These are phyloP conservation scores for Aspergillus niger DNA, from an alignment of 2,329 filamentous ascomycete species.

Conservation along the genomic window DNA sequence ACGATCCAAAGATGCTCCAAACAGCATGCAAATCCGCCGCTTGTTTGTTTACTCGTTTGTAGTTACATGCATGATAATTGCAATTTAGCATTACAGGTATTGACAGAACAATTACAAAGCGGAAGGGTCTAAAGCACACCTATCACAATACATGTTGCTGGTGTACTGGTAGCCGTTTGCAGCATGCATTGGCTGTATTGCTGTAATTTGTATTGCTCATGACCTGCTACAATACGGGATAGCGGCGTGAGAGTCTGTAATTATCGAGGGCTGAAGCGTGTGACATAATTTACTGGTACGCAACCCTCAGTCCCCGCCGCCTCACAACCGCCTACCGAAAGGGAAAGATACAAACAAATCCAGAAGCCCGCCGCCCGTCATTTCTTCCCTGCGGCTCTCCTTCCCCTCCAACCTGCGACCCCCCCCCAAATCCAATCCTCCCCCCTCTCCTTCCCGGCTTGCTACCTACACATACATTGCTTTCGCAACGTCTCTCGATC, in stretches of 20 bases:
- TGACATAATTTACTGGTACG: constrained; percentile 1
- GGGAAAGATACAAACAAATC: constrained; percentile 36
- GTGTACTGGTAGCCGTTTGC: not conserved
- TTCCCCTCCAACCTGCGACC: constrained; percentile 17
- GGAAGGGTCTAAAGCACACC: too few relatives aligned
- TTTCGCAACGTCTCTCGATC: not conserved
- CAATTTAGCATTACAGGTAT: not conserved
- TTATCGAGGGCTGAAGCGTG: not conserved
- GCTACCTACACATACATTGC: not conserved
- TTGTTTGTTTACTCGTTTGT: not conserved
- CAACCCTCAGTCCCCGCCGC: not conserved
- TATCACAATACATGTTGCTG: too few relatives aligned
- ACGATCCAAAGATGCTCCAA: not conserved
- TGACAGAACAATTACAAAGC: not conserved
- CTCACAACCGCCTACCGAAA: constrained; percentile 23
- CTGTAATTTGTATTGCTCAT: not conserved
- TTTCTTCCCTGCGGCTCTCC: constrained; percentile 17
- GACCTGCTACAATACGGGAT: not conserved
- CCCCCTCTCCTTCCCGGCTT: not conserved
- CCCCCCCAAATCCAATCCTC: not conserved
- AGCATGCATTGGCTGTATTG: not conserved
- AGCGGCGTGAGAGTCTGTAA: too few relatives aligned
- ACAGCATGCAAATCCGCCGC: not conserved
- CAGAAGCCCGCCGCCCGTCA: constrained; percentile 12
- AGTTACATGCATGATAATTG: not conserved